These are phyloP conservation scores for Pythium aphanidermatum DNA, from an alignment of 352 stramenopile species.

Conservation along the genomic window DNA sequence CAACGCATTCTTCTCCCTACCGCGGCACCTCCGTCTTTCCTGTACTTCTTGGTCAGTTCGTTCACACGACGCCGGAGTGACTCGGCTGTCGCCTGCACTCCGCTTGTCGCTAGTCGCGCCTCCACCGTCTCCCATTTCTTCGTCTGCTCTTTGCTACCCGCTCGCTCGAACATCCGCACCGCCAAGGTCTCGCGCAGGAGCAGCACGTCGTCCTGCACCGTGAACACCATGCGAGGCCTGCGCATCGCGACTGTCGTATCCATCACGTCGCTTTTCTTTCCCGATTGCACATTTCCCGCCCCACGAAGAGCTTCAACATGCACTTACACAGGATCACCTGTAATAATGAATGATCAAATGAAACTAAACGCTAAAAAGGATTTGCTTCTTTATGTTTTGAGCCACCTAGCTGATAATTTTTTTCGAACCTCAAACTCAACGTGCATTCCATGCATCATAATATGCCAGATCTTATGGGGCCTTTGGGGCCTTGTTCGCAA, in stretches of 20 bases:
- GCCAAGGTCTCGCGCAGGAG: constrained; percentile 1
- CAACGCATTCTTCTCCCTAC: constrained; percentile 8
- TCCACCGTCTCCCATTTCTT: not conserved
- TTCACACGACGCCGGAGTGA: constrained; percentile 4
- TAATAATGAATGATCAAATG: too few species aligned
- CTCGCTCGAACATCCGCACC: not conserved
- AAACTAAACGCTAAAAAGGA: too few species aligned
- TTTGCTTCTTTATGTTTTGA: too few species aligned
- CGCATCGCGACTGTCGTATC: not conserved
- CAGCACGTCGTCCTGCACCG: not conserved
- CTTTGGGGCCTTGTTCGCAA: constrained; percentile 13
- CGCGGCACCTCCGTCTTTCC: not conserved
- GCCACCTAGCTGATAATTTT: too few species aligned
- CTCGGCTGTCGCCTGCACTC: constrained; percentile 1
- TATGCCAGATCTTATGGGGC: constrained; percentile 11
- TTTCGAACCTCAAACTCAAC: too few species aligned
- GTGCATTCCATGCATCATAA: too few species aligned
- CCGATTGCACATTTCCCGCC: not conserved
- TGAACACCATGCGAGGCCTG: constrained; percentile 7
- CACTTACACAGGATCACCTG: constrained; percentile 5
- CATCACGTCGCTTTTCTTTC: not conserved
- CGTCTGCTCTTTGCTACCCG: too few species aligned
- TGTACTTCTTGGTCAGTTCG: constrained; percentile 9
- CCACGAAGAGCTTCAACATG: constrained; percentile 1
- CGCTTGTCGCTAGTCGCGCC: not conserved